phyloP scores from a whole-genome alignment of 2,329 filamentous ascomycete species.

The Apiospora rasikravindrae region DNA sequence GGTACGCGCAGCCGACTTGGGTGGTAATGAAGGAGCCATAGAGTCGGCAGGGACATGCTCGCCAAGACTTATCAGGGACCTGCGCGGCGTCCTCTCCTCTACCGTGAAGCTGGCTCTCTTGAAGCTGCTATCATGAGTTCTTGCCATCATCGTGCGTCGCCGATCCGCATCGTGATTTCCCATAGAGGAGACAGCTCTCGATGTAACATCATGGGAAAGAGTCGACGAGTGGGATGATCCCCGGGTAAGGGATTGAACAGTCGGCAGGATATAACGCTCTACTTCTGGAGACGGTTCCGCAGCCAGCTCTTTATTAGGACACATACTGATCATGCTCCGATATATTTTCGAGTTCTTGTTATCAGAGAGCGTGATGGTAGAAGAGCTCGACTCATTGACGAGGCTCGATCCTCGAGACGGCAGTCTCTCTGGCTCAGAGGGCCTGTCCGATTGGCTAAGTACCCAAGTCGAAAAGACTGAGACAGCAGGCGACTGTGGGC shows the following conservation, averaged over 20 bases:
- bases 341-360: conserved; percentile 19
- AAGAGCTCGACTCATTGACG: not conserved
- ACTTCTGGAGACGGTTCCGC: conserved; percentile 5
- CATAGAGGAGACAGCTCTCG: conserved; percentile 12
- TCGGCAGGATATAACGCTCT: conserved; percentile 8
- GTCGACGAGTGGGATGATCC: not conserved
- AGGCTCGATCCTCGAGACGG: conserved; percentile 17
- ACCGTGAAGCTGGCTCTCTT: conserved; percentile 9
- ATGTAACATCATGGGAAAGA: not conserved
- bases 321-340: conserved; percentile 21
- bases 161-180: not conserved
- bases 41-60: not conserved
- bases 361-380: not conserved
- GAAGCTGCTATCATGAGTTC: not conserved
- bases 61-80: not conserved
- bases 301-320: conserved; percentile 3
- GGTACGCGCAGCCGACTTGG: not conserved
- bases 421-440: conserved; percentile 18
- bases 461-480: conserved; percentile 23
- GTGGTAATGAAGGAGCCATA: not conserved
- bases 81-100: conserved; percentile 14
- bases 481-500: conserved; percentile 14
- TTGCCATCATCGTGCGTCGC: conserved; percentile 2
- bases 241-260: not conserved
- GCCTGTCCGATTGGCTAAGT: not conserved